Conservation (phyloP, 1,284 basidiomycete genomes). For the Leccinum pachyderme region DNA sequence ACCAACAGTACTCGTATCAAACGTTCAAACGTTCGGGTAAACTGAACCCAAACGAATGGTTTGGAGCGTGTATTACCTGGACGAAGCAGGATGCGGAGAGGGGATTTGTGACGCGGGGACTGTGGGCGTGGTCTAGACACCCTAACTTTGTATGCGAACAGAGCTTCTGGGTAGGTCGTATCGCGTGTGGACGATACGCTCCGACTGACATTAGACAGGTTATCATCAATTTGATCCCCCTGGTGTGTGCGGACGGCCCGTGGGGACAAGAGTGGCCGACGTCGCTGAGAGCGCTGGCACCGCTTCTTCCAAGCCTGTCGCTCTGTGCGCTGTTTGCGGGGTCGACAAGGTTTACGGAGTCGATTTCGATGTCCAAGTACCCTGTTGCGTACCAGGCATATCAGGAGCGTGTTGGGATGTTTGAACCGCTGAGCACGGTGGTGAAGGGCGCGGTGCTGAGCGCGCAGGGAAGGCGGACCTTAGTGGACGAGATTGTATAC, state of each 20-base stretch:
- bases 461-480: slow-evolving; percentile 34
- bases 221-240: slow-evolving; percentile 66
- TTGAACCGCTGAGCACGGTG: slow-evolving; percentile 57
- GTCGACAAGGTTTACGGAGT: slow-evolving; percentile 79
- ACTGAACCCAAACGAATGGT: slow-evolving; percentile 57
- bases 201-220: slow-evolving; percentile 40
- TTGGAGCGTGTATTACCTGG: slow-evolving; percentile 61
- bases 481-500: slow-evolving; percentile 43
- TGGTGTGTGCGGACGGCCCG: slow-evolving; percentile 47
- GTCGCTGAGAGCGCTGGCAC: slow-evolving; percentile 35
- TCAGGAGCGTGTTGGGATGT: slow-evolving; percentile 81
- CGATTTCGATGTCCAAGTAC: slow-evolving; percentile 77
- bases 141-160: slow-evolving; percentile 93
- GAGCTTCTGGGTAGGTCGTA: slow-evolving; percentile 71
- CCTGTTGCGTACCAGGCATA: slow-evolving; percentile 71
- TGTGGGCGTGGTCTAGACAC: slow-evolving; percentile 87
- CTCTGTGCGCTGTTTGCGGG: slow-evolving; percentile 68
- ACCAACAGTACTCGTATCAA: slow-evolving; percentile 87
- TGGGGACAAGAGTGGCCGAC: slow-evolving; percentile 30
- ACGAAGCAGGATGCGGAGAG: slow-evolving; percentile 67
- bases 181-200: background rate
- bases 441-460: slow-evolving; percentile 40
- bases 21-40: slow-evolving; percentile 68
- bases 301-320: slow-evolving; percentile 54
- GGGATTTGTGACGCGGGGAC: slow-evolving; percentile 82